Evolutionary conservation across 1,139 yeast genomes (phyloP), one percentile per base, ranked within the genome.

Genomic region (Suhomyces anneliseae): DNA sequence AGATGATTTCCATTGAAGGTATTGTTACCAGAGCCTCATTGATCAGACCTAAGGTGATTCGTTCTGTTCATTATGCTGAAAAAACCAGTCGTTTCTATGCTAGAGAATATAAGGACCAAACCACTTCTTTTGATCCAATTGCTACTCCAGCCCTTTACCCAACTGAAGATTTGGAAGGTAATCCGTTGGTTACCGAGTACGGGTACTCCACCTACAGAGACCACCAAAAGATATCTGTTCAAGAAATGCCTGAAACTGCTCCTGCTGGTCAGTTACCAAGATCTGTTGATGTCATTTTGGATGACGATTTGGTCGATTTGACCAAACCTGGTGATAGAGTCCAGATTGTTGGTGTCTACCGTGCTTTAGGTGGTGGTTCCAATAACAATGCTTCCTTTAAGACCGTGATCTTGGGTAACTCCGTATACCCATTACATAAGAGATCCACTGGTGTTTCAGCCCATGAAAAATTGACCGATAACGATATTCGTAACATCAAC

Each of bases 231-330:
- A 79, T 93, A 34, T 83, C 97, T 0, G 87, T 93, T 35, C 99
- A 93, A 68, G 99, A 93, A 71, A 89, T 95, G 93, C 99, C 99
- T 1, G 99, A 93, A 70, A 80, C 87, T 56, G 97, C 99, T 0
- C 99, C 99, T 14, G 96, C 98, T 1, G 99, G 99, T 50, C 99
- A 93, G 68, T 76, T 93, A 53, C 99, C 99, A 37, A 78, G 99
- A 56, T 85, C 96, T 2, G 81, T 93, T 36, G 99, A 93, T 62
- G 87, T 93, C 35, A 81, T 93, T 24, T 73, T 95, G 61, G 97
- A 93, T 65, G 98, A 92, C 61, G 99, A 93, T 64, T 76, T 93
- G 55, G 99, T 93, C 2, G 99, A 93, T 62, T 71, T 73, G 47
- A 88, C 90, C 41, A 93, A 93, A 66, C 98, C 99, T 0, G 99